Evolutionary conservation across 2,329 filamentous ascomycete species (phyloP).

Genomic region (Microdochium paspali): DNA sequence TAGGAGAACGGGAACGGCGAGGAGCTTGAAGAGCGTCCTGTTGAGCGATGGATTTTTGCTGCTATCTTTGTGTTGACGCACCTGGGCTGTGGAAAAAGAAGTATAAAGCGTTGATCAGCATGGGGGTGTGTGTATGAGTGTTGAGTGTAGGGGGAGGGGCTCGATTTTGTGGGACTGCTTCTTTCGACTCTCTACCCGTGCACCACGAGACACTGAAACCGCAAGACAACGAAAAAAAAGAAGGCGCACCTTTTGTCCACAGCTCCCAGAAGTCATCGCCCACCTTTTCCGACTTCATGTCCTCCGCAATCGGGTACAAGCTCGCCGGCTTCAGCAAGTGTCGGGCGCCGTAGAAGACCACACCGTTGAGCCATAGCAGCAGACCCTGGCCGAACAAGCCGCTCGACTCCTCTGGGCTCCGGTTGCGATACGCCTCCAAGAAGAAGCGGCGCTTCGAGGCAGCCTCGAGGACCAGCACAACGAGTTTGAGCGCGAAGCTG

Average conservation of each 20-base stretch:
- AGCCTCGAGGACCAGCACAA: neutral
- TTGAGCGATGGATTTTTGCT: neutral
- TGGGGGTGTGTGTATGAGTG: neutral
- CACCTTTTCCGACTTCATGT: neutral
- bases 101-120: neutral
- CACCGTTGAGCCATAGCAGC: neutral
- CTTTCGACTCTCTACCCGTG: no score
- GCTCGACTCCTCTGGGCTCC: neutral
- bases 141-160: no score
- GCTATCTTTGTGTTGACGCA: neutral
- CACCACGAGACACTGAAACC: neutral
- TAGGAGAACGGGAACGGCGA: constrained; percentile 12
- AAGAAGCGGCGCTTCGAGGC: neutral
- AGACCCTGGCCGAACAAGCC: neutral
- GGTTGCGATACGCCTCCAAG: neutral
- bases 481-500: neutral
- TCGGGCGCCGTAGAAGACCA: neutral
- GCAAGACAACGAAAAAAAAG: neutral
- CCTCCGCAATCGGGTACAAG: neutral
- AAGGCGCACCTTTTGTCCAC: neutral
- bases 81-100: no score
- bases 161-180: no score
- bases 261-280: neutral
- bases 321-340: neutral
- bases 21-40: neutral